Percentiles rank a stretch among this genome's conserved stretches.
phyloP scores from a whole-genome alignment of 2,329 filamentous ascomycete genomes.

The Fusarium domesticum region DNA sequence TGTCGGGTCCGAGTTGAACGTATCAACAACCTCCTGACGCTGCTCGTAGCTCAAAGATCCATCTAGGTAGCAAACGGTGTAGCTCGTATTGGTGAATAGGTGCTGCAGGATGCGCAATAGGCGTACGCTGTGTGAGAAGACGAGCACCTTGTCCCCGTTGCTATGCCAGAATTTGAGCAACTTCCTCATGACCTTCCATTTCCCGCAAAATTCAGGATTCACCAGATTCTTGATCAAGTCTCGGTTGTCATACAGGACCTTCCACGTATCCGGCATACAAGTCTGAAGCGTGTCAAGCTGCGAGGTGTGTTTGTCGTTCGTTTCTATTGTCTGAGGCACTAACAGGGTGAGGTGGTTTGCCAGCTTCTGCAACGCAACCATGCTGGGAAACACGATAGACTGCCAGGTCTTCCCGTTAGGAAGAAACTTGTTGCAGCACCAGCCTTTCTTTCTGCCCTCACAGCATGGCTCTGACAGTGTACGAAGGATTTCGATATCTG shows the following conservation, averaged over 20 bases:
- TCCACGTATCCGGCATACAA: slow-evolving; percentile 73
- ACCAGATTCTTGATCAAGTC: slow-evolving; percentile 79
- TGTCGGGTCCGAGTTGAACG: slow-evolving; percentile 82
- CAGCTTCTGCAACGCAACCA: slow-evolving; percentile 79
- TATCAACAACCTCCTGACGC: slow-evolving; percentile 75
- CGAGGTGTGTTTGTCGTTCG: slow-evolving; percentile 70
- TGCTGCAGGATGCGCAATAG: slow-evolving; percentile 80
- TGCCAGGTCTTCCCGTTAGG: slow-evolving; percentile 67
- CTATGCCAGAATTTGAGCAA: slow-evolving; percentile 86
- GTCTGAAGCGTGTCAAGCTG: slow-evolving; percentile 71
- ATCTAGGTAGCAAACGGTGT: slow-evolving; percentile 88
- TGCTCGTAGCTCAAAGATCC: slow-evolving; percentile 81
- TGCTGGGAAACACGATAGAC: slow-evolving; percentile 77
- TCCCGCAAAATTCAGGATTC: slow-evolving; percentile 90
- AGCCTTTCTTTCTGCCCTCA: slow-evolving; percentile 65
- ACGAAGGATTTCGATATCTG: slow-evolving; percentile 67
- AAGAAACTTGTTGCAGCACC: slow-evolving; percentile 68
- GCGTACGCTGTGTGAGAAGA: slow-evolving; percentile 90
- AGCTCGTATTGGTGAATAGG: slow-evolving; percentile 83
- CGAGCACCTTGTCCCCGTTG: slow-evolving; percentile 88
- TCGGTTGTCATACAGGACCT: slow-evolving; percentile 67
- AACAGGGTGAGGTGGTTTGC: slow-evolving; percentile 90
- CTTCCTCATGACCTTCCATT: slow-evolving; percentile 89
- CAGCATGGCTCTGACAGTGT: slow-evolving; percentile 64
- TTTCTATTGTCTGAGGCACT: slow-evolving; percentile 64